phyloP scores from a whole-genome alignment of 2,329 filamentous ascomycete genomes.

The Trichoderma pleuroti region DNA sequence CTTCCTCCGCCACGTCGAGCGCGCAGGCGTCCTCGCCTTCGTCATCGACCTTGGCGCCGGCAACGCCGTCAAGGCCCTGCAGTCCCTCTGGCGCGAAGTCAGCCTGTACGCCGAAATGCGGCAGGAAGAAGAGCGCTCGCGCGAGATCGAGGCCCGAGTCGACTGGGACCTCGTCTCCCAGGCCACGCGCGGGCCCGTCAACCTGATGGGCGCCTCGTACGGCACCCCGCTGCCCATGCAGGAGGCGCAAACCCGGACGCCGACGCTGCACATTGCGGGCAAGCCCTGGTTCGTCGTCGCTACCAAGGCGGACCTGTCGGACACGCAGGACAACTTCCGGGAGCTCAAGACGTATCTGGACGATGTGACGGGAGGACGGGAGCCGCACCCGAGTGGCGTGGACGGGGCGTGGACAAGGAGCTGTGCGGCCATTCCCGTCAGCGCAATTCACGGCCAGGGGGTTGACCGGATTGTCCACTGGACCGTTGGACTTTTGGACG shows the following conservation, averaged over 20 bases:
- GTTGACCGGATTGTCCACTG: slow-evolving; percentile 71
- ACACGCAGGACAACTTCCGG: slow-evolving; percentile 74
- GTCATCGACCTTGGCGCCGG: slow-evolving; percentile 81
- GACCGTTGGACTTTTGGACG: slow-evolving; percentile 65
- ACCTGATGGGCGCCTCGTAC: slow-evolving; percentile 25
- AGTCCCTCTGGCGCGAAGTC: slow-evolving; percentile 86
- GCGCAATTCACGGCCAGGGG: slow-evolving; percentile 83
- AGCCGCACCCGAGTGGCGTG: slow-evolving; percentile 69
- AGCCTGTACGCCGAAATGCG: slow-evolving; percentile 78
- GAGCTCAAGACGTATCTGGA: slow-evolving; percentile 68
- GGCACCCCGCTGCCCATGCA: slow-evolving; percentile 14
- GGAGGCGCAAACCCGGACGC: slow-evolving; percentile 20
- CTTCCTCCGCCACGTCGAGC: slow-evolving; percentile 91
- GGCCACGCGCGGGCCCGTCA: slow-evolving; percentile 26
- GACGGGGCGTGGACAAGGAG: slow-evolving; percentile 55
- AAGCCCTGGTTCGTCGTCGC: slow-evolving; percentile 98
- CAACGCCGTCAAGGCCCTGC: slow-evolving; percentile 73
- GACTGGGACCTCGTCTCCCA: slow-evolving; percentile 57
- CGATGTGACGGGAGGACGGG: slow-evolving; percentile 57
- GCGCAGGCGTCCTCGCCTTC: slow-evolving; percentile 88
- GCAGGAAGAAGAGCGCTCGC: slow-evolving; percentile 66
- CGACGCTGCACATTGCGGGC: slow-evolving; percentile 70
- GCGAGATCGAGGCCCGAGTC: slow-evolving; percentile 55
- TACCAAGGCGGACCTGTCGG: slow-evolving; percentile 82
- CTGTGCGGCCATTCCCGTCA: slow-evolving; percentile 75